These are phyloP conservation scores for Lasiosphaeria miniovina DNA, from an alignment of 495 filamentous ascomycete species.

Conservation along the genomic window DNA sequence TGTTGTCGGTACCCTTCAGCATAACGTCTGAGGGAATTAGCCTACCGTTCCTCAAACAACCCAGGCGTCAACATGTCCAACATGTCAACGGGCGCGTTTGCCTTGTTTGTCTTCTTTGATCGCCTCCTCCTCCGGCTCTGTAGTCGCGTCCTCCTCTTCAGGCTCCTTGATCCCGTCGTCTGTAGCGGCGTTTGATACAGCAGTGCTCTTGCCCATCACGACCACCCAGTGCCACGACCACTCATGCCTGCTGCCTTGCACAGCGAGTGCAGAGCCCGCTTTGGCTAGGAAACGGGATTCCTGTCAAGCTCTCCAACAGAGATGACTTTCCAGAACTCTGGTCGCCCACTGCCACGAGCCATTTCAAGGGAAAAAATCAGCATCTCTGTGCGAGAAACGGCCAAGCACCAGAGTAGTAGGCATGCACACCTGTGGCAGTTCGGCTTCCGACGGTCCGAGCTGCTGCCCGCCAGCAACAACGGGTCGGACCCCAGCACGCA, in stretches of 20 bases:
- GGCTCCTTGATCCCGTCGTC: too few relatives aligned
- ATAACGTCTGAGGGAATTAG: too few relatives aligned
- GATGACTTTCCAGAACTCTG: conserved; percentile 50
- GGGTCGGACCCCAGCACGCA: conserved; percentile 43
- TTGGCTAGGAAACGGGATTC: conserved; percentile 44
- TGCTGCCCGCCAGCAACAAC: conserved; percentile 43
- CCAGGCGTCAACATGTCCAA: too few relatives aligned
- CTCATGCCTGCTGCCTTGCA: conserved; percentile 53
- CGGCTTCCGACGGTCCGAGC: conserved; percentile 49
- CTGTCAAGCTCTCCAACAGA: conserved; percentile 48
- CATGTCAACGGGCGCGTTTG: too few relatives aligned
- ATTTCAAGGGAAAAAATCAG: conserved; percentile 18
- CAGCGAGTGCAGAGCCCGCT: conserved; percentile 51
- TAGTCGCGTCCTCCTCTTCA: too few relatives aligned
- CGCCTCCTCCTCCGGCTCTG: too few relatives aligned
- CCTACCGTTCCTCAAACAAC: too few relatives aligned
- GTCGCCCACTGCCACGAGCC: conserved; percentile 45
- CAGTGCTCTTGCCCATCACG: too few relatives aligned
- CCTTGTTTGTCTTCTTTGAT: too few relatives aligned
- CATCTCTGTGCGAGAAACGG: not conserved
- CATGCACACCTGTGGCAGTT: conserved; percentile 36
- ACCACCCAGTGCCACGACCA: too few relatives aligned
- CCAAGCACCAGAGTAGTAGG: not conserved
- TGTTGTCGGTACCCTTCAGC: too few relatives aligned
- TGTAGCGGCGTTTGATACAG: too few relatives aligned